These are phyloP conservation scores for Exophiala aquamarina DNA, from an alignment of 2,329 filamentous ascomycete species.

Conservation along the genomic window DNA sequence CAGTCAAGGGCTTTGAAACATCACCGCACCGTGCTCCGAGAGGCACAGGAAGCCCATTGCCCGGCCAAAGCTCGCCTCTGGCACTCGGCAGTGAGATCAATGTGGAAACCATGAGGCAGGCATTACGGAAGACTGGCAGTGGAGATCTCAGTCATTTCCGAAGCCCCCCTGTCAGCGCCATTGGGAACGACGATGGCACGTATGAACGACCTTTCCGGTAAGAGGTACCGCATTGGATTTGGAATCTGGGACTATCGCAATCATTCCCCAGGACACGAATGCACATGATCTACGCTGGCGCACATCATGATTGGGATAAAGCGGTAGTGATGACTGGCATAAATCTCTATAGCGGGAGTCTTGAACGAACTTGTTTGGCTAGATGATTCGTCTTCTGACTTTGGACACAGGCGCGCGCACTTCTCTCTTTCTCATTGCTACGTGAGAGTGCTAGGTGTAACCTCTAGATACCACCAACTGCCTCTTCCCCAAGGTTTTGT, in stretches of 20 bases:
- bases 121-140: conserved; percentile 79
- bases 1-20: conserved; percentile 71
- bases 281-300: conserved; percentile 23
- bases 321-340: too few species aligned
- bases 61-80: conserved; percentile 53
- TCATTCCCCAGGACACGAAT: conserved; percentile 1
- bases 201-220: conserved; percentile 23
- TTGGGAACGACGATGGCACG: conserved; percentile 34
- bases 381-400: conserved; percentile 1
- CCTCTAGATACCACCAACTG: too few species aligned
- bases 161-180: conserved; percentile 33
- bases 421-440: too few species aligned
- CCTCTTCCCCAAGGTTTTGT: too few species aligned
- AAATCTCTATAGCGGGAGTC: background rate
- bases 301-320: conserved; percentile 14
- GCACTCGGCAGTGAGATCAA: conserved; percentile 69
- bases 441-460: background rate
- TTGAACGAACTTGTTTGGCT: background rate
- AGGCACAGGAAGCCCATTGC: conserved; percentile 61
- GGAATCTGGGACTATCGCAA: conserved; percentile 5
- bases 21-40: conserved; percentile 59
- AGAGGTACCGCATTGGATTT: conserved; percentile 1
- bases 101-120: conserved; percentile 92
- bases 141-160: conserved; percentile 63
- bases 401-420: background rate